A percentile compares a stretch with the other conserved stretches of the same genome.
These are phyloP conservation scores for Rhodosporidiobolus sp. DNA, from an alignment of 768 basidiomycete species.

Conservation along the genomic window DNA sequence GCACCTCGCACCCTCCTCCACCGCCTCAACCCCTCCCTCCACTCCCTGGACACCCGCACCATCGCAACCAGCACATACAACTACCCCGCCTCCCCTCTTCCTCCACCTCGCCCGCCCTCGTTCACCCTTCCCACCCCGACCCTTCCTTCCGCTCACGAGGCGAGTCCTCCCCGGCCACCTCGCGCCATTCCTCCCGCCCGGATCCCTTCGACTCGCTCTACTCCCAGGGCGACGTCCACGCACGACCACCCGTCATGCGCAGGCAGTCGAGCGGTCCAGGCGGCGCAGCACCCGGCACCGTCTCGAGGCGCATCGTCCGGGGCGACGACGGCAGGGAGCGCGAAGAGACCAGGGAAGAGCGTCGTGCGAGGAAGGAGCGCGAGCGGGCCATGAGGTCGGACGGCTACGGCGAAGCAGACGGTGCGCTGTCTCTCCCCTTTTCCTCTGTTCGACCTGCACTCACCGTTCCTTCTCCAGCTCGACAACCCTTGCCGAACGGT, in stretches of 20 bases:
- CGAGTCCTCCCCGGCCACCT: background rate
- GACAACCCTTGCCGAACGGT: too few relatives aligned
- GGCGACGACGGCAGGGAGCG: constrained; percentile 18
- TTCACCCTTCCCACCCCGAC: too few relatives aligned
- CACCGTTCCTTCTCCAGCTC: background rate
- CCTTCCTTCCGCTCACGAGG: background rate
- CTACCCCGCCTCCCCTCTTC: background rate
- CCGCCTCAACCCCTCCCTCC: too few relatives aligned
- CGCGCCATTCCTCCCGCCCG: background rate
- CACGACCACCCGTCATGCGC: background rate
- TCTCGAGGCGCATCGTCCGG: constrained; percentile 6
- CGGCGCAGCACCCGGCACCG: constrained; percentile 3
- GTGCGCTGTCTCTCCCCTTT: background rate
- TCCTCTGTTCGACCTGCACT: background rate
- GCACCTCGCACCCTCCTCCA: too few relatives aligned
- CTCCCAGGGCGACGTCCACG: background rate
- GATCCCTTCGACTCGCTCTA: background rate
- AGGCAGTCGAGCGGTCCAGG: constrained; percentile 6
- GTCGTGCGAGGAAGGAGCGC: constrained; percentile 23
- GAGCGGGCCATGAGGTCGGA: constrained; percentile 8
- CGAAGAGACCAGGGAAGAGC: constrained; percentile 38
- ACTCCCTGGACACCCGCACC: background rate
- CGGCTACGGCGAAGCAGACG: background rate
- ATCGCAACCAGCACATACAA: background rate
- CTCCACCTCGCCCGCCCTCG: background rate